Conservation (phyloP, 306 rosid species). For the Crotalaria pallida region DNA sequence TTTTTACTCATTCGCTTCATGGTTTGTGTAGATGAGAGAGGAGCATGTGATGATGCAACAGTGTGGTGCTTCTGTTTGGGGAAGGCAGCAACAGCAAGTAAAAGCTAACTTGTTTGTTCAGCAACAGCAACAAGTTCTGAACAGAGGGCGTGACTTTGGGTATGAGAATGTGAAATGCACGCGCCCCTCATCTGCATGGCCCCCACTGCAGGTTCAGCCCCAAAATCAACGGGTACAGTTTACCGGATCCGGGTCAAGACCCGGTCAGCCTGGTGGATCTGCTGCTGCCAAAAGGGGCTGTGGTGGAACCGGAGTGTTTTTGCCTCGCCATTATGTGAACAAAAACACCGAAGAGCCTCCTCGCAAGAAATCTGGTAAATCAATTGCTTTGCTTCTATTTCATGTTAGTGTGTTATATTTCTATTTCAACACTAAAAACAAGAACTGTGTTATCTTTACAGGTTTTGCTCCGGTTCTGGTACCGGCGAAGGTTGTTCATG, state of each 20-base stretch:
- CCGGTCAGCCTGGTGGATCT: conserved; percentile 29
- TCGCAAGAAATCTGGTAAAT: conserved; percentile 49
- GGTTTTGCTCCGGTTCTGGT: conserved; percentile 45
- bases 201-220: conserved; percentile 17
- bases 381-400: not conserved
- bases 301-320: conserved; percentile 81
- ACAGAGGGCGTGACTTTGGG: conserved; percentile 22
- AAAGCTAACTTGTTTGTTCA: conserved; percentile 37
- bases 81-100: conserved; percentile 13
- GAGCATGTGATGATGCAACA: conserved; percentile 25
- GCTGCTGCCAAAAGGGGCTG: conserved; percentile 34
- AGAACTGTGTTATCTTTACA: not conserved
- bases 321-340: conserved; percentile 61
- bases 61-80: conserved; percentile 35
- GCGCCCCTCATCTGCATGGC: conserved; percentile 33
- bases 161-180: conserved; percentile 29
- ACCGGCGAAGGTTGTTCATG: conserved; percentile 49
- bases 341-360: conserved; percentile 43
- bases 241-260: conserved; percentile 21
- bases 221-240: conserved; percentile 29
- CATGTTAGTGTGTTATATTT: not conserved
- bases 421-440: too few species aligned
- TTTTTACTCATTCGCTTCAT: too few species aligned
- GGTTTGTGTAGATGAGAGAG: conserved; percentile 14
- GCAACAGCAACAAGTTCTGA: conserved; percentile 41